phyloP scores from a whole-genome alignment of 768 basidiomycete genomes.

The Termitomyces sp. region DNA sequence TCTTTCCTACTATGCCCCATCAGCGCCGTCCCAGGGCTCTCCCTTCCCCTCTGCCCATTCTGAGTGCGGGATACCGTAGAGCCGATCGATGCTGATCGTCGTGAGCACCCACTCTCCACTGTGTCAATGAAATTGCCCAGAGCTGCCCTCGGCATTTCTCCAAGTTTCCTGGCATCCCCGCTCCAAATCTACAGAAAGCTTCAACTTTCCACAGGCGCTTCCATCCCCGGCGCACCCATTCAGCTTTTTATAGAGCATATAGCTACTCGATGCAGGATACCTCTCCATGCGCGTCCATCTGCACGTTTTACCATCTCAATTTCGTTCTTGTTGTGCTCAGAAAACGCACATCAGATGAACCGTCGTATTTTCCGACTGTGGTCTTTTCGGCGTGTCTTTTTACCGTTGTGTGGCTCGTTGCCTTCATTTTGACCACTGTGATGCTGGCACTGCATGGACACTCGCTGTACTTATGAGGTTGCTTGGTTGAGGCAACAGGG shows the following conservation, averaged over 20 bases:
- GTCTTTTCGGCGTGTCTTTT: slow-evolving; percentile 25
- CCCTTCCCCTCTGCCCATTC: not conserved
- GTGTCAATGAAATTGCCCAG: slow-evolving; percentile 11
- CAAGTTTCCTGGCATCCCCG: slow-evolving; percentile 7
- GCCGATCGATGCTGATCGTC: slow-evolving; percentile 24
- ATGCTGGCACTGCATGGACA: slow-evolving; percentile 16
- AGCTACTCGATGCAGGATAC: slow-evolving; percentile 27
- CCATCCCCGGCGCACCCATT: slow-evolving; percentile 18
- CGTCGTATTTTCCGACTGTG: slow-evolving; percentile 27
- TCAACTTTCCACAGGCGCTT: slow-evolving; percentile 22
- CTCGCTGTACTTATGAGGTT: slow-evolving; percentile 12
- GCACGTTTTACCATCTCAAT: slow-evolving; percentile 24
- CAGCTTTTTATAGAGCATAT: slow-evolving; percentile 24
- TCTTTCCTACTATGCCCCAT: not conserved
- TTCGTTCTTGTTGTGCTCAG: slow-evolving; percentile 21
- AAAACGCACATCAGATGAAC: slow-evolving; percentile 18
- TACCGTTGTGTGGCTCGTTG: slow-evolving; percentile 23
- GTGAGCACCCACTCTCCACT: slow-evolving; percentile 3
- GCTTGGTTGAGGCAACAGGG: slow-evolving; percentile 18
- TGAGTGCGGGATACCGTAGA: slow-evolving; percentile 24
- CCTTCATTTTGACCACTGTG: slow-evolving; percentile 22
- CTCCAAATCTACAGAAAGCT: slow-evolving; percentile 19
- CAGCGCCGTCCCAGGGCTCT: not conserved
- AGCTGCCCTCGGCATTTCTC: slow-evolving; percentile 10
- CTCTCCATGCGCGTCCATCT: slow-evolving; percentile 25